A percentile compares a stretch with the other conserved stretches of the same genome.
Evolutionary conservation across 768 basidiomycete genomes (phyloP).

Genomic region (Phylloporus sp.): DNA sequence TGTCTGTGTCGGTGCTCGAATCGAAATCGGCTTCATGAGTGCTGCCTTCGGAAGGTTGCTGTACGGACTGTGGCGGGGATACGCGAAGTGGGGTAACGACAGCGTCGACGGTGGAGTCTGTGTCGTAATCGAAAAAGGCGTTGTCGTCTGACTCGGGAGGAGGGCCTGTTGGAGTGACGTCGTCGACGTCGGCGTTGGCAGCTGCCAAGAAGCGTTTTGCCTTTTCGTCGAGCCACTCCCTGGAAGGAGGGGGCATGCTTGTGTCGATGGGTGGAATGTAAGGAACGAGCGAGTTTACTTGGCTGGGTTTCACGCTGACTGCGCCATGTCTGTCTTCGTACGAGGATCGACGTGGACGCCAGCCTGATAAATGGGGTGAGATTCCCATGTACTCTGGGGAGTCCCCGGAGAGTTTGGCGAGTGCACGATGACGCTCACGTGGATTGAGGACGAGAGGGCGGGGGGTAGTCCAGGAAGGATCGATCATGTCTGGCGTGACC

Average conservation of each 20-base stretch:
- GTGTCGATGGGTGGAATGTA: slow-evolving; percentile 23
- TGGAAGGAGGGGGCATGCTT: slow-evolving; percentile 11
- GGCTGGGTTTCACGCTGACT: slow-evolving; percentile 20
- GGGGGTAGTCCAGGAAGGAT: slow-evolving; percentile 8
- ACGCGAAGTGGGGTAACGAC: neutral
- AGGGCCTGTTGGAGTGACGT: neutral
- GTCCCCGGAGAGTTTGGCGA: slow-evolving; percentile 9
- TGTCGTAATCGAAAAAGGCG: slow-evolving; percentile 19
- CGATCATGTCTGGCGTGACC: slow-evolving; percentile 7
- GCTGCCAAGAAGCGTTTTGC: slow-evolving; percentile 14
- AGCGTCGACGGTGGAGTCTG: slow-evolving; percentile 17
- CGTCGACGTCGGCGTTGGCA: slow-evolving; percentile 12
- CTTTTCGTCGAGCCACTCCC: slow-evolving; percentile 16
- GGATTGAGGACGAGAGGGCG: slow-evolving; percentile 10
- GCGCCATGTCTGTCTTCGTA: slow-evolving; percentile 23
- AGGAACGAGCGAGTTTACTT: slow-evolving; percentile 26
- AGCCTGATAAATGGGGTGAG: slow-evolving; percentile 18
- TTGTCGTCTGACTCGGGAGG: slow-evolving; percentile 4
- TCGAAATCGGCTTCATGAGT: slow-evolving; percentile 5
- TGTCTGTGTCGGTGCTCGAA: slow-evolving; percentile 9
- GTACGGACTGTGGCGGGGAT: neutral
- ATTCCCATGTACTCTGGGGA: slow-evolving; percentile 25
- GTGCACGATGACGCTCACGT: slow-evolving; percentile 14
- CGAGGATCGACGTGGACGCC: slow-evolving; percentile 23
- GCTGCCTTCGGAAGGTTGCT: slow-evolving; percentile 3